Evolutionary conservation across 371 early-diverging fungal genomes (phyloP), one percentile per base, ranked within the genome.

Genomic region (Saksenaea vasiformis): DNA sequence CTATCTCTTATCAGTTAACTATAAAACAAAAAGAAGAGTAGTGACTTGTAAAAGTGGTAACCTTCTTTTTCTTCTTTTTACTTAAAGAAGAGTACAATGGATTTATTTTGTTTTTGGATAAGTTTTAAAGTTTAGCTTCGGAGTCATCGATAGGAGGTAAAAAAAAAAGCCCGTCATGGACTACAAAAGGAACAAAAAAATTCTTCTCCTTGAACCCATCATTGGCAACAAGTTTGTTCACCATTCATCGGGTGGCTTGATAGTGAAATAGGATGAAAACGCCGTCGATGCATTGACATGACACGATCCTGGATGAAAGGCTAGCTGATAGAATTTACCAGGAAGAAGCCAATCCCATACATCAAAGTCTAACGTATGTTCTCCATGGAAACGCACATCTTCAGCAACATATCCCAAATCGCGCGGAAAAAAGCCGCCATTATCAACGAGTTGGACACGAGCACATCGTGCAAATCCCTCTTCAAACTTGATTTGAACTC

Each of bases 261-360:
- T 62, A 13, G 60, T 62, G 47, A 67, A 67, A n/a, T 22, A 31
- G 0, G 51, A 53, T 1, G 68, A 67, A 28, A 59, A 62, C n/a
- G 68, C 68, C 0, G 58, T 63, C 7, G 68, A 59, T 24, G 68
- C 68, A 47, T 56, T 61, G 8, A 62, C 68, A 43, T 56, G 37
- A n/a, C 58, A 41, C 2, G 57, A 14, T 24, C 38, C 44, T 39
- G 68, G 68, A 13, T 41, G 19, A 36, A 67, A 67, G 1, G 15
- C 44, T n/a, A 67, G 54, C 38, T 67, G 62, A 41, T 67, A 67
- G 10, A 41, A 58, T 19, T 62, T 61, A 15, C 59, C 62, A 3
- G 62, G 15, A 24, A 58, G 56, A 37, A 67, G 62, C 41, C 62
- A 62, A 28, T 62, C 60, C 68, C 68, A 67, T 11, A 67, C 63